These are phyloP conservation scores for Ceratobasidium papillatum DNA, from an alignment of 1,284 basidiomycete genomes.

Conservation along the genomic window DNA sequence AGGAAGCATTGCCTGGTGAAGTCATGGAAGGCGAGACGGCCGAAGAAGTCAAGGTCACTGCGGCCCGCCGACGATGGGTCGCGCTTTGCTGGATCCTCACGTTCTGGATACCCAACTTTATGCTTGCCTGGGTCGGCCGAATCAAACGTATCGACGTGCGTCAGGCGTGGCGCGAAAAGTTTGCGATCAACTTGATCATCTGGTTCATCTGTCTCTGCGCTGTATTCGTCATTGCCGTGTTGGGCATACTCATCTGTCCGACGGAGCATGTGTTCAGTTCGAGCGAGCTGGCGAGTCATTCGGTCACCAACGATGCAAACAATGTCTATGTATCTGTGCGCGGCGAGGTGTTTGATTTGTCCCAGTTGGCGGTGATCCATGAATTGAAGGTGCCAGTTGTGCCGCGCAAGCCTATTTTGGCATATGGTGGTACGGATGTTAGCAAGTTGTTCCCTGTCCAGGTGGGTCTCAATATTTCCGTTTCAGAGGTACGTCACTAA, in stretches of 20 bases:
- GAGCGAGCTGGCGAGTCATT: conserved; percentile 79
- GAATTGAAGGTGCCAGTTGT: conserved; percentile 77
- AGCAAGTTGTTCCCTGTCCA: conserved; percentile 94
- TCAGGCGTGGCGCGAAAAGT: conserved; percentile 97
- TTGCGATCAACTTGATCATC: conserved; percentile 94
- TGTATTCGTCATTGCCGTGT: conserved; percentile 91
- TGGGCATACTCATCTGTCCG: conserved; percentile 92
- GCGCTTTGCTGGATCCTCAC: conserved; percentile 89
- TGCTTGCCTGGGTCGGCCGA: conserved; percentile 76
- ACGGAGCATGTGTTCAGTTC: conserved; percentile 90
- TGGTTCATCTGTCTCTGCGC: conserved; percentile 92
- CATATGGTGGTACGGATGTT: conserved; percentile 83
- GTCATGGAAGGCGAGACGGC: conserved; percentile 85
- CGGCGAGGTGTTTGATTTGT: conserved; percentile 92
- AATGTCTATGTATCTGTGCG: conserved; percentile 85
- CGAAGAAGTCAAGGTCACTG: conserved; percentile 84
- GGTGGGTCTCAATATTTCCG: conserved; percentile 55
- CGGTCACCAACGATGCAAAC: conserved; percentile 67
- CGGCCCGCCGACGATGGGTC: conserved; percentile 88
- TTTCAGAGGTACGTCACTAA: background rate
- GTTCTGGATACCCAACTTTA: conserved; percentile 84
- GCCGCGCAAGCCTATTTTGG: conserved; percentile 74
- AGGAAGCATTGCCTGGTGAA: conserved; percentile 81
- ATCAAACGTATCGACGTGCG: conserved; percentile 95
- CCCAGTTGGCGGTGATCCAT: conserved; percentile 68